A percentile compares a stretch with the other conserved stretches of the same genome.
phyloP scores from a whole-genome alignment of 345 rosid species.

The Citrus trifoliata region DNA sequence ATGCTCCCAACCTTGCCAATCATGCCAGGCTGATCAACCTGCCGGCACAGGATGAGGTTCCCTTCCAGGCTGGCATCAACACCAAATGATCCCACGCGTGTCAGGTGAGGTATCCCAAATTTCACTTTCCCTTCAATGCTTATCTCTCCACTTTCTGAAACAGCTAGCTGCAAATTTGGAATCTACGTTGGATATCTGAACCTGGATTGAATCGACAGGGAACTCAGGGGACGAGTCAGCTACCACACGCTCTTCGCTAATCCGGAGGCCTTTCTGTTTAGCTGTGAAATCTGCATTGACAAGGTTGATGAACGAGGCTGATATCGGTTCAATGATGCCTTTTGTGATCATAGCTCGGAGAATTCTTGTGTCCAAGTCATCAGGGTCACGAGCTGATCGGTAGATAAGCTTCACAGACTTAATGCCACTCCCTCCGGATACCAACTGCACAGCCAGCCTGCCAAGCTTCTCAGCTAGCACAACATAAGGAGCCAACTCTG shows the following conservation, averaged over 20 bases:
- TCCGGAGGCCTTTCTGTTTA: conserved; percentile 72
- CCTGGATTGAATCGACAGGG: conserved; percentile 64
- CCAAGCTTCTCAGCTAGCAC: conserved; percentile 77
- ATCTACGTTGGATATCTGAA: conserved; percentile 53
- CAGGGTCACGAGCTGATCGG: conserved; percentile 53
- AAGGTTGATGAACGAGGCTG: conserved; percentile 59
- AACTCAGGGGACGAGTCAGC: conserved; percentile 53
- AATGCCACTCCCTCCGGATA: conserved; percentile 66
- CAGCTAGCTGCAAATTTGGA: conserved; percentile 68
- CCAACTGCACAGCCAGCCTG: conserved; percentile 72
- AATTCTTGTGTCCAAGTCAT: conserved; percentile 82
- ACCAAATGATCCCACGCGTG: conserved; percentile 51
- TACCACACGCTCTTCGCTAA: conserved; percentile 59
- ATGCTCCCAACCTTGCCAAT: conserved; percentile 77
- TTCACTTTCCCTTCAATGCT: conserved; percentile 76
- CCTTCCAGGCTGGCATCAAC: conserved; percentile 89
- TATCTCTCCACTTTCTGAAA: conserved; percentile 56
- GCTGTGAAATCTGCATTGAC: conserved; percentile 90
- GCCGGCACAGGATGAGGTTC: conserved; percentile 70
- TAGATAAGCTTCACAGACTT: conserved; percentile 61
- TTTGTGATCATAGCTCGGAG: conserved; percentile 85
- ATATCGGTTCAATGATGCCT: conserved; percentile 83
- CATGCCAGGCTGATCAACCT: conserved; percentile 86
- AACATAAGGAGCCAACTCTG: conserved; percentile 66
- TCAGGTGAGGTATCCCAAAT: conserved; percentile 60